Conservation (phyloP, 176 grass and related monocot species). For the Bothriochloa decipiens region DNA sequence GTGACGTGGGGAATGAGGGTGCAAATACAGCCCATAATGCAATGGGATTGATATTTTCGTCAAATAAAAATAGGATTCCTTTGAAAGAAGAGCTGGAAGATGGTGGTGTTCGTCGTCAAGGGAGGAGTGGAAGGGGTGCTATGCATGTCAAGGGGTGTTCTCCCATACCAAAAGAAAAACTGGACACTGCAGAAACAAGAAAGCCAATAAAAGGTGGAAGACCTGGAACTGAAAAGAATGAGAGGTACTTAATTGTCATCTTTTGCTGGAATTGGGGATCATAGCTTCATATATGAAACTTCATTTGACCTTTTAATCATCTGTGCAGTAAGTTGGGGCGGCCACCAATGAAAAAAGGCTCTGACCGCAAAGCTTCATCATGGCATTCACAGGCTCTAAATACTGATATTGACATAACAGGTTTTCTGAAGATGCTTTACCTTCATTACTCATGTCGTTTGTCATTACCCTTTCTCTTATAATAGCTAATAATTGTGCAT, state of each 20-base stretch:
- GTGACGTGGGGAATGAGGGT: slow-evolving; percentile 53
- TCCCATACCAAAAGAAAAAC: slow-evolving; percentile 61
- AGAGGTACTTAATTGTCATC: slow-evolving; percentile 52
- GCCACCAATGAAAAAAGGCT: slow-evolving; percentile 62
- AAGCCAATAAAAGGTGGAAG: slow-evolving; percentile 69
- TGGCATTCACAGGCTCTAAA: slow-evolving; percentile 53
- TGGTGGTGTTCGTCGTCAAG: slow-evolving; percentile 56
- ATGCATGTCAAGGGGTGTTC: slow-evolving; percentile 60
- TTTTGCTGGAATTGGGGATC: slow-evolving; percentile 22
- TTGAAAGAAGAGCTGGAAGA: slow-evolving; percentile 86
- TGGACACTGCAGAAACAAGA: slow-evolving; percentile 45
- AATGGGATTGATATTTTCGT: slow-evolving; percentile 44
- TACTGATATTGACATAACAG: slow-evolving; percentile 47
- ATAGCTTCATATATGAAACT: slow-evolving; percentile 22
- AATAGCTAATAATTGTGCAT: slow-evolving; percentile 28
- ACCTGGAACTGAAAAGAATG: slow-evolving; percentile 64
- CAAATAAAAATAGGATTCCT: slow-evolving; percentile 65
- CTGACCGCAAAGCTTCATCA: slow-evolving; percentile 65
- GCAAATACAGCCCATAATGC: slow-evolving; percentile 42
- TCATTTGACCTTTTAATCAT: slow-evolving; percentile 39
- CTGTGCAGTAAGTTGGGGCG: slow-evolving; percentile 67
- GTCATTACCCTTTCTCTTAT: slow-evolving; percentile 1
- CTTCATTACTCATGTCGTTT: neutral
- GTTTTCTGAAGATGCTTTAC: slow-evolving; percentile 45
- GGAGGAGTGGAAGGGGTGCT: slow-evolving; percentile 67